Percentiles rank a stretch among this genome's conserved stretches.
These are phyloP conservation scores for Fusarium lyarnte DNA, from an alignment of 2,329 filamentous ascomycete species.

Conservation along the genomic window DNA sequence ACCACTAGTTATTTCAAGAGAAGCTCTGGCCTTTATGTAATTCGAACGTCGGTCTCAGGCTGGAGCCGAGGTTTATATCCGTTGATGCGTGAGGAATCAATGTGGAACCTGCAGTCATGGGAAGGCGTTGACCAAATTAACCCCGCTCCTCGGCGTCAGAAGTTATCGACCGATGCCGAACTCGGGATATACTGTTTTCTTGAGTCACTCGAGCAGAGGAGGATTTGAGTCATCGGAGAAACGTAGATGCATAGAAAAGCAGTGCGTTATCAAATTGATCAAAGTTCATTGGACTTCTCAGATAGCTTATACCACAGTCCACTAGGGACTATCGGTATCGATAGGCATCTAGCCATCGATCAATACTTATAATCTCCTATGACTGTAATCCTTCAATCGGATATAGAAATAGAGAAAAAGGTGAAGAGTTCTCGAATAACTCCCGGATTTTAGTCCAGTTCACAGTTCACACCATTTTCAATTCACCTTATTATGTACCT, in stretches of 20 bases:
- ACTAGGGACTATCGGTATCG: not conserved
- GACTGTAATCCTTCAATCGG: not conserved
- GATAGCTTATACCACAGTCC: not conserved
- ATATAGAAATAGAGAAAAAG: too few species aligned
- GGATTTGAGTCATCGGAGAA: not conserved
- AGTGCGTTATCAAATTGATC: not conserved
- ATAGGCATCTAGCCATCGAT: not conserved
- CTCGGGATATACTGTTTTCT: not conserved
- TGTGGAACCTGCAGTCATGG: not conserved
- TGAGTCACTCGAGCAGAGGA: not conserved
- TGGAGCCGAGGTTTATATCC: not conserved
- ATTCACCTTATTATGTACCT: not conserved
- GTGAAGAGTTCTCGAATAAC: too few species aligned
- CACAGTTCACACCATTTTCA: not conserved
- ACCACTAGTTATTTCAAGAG: rapidly evolving
- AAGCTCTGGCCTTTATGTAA: not conserved
- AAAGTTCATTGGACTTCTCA: not conserved
- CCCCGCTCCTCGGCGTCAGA: slow-evolving; percentile 22
- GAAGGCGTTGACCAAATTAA: not conserved
- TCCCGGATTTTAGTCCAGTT: too few species aligned
- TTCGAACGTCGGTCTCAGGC: not conserved
- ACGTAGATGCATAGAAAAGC: not conserved
- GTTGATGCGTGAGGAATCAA: slow-evolving; percentile 1
- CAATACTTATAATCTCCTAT: not conserved
- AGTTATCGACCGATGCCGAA: not conserved